Conservation (phyloP, 2,329 filamentous ascomycete genomes). For the Fusarium dimerum region DNA sequence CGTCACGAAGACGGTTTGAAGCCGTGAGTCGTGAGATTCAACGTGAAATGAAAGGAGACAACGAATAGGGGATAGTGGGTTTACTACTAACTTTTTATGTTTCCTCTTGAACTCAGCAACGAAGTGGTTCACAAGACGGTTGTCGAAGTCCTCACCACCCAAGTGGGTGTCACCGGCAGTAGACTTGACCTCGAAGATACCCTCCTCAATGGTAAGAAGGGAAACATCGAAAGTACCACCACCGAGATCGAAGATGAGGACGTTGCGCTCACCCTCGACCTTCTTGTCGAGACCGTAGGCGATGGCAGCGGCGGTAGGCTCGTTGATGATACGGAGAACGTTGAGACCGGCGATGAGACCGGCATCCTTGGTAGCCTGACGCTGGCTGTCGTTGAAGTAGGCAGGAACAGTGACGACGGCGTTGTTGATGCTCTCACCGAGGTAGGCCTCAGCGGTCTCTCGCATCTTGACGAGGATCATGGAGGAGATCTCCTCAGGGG, state of each 20-base stretch:
- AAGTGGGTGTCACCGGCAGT: constrained; percentile 97
- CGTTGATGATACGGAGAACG: constrained; percentile 99
- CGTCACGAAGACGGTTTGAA: no score
- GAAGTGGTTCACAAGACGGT: constrained; percentile 92
- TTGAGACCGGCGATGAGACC: constrained; percentile 97
- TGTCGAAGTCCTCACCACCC: constrained; percentile 96
- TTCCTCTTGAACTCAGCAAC: constrained; percentile 86
- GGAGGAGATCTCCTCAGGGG: constrained; percentile 96
- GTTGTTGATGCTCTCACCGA: constrained; percentile 98
- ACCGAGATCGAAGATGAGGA: constrained; percentile 99
- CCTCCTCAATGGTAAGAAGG: constrained; percentile 96
- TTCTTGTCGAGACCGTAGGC: constrained; percentile 98
- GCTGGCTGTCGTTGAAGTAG: constrained; percentile 99
- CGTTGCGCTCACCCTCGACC: constrained; percentile 96
- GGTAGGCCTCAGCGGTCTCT: constrained; percentile 96
- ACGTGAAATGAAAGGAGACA: no score
- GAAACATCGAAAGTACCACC: constrained; percentile 99
- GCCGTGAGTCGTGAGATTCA: no score
- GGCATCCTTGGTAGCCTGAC: constrained; percentile 98
- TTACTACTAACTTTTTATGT: constrained; percentile 70
- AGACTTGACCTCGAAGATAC: constrained; percentile 98
- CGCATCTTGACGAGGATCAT: constrained; percentile 97
- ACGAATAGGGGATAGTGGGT: no score
- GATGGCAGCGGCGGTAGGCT: constrained; percentile 96
- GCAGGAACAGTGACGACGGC: constrained; percentile 98